Conservation (phyloP, 371 early-diverging fungal species). For the Mortierella sp. region DNA sequence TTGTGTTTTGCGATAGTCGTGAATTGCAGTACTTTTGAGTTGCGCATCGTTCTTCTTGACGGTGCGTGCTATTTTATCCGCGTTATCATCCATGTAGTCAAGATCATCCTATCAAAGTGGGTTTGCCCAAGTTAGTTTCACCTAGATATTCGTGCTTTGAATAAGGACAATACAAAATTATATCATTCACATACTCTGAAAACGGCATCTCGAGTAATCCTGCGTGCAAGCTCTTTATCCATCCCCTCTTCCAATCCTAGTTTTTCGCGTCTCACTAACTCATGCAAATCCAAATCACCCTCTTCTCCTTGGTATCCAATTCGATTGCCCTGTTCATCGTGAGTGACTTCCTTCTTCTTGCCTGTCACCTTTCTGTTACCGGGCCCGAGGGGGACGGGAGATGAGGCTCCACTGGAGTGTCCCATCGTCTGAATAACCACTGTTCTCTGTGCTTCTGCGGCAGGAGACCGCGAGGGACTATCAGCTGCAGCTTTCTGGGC, state of each 20-base stretch:
- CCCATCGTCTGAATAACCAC: constrained; percentile 45
- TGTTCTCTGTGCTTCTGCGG: constrained; percentile 15
- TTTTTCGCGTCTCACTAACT: constrained; percentile 78
- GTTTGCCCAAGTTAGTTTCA: too few relatives aligned
- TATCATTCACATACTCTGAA: constrained; percentile 63
- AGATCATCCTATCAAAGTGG: constrained; percentile 65
- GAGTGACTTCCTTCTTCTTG: constrained; percentile 68
- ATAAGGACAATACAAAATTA: neutral
- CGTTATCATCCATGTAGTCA: constrained; percentile 95
- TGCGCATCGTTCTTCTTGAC: constrained; percentile 72
- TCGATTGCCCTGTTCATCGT: constrained; percentile 70
- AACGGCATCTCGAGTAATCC: constrained; percentile 81
- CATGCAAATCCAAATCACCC: constrained; percentile 66
- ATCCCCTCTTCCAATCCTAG: constrained; percentile 64
- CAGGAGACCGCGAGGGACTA: constrained; percentile 11
- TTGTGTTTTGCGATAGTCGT: constrained; percentile 79
- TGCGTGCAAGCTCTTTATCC: constrained; percentile 81
- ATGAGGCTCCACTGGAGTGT: constrained; percentile 42
- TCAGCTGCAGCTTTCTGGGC: constrained; percentile 57
- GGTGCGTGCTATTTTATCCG: constrained; percentile 80
- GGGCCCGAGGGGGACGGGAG: constrained; percentile 39
- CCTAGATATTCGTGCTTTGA: neutral
- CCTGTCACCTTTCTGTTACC: constrained; percentile 30
- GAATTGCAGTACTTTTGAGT: constrained; percentile 42
- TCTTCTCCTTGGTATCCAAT: constrained; percentile 71